Conservation (phyloP, 352 stramenopile genomes). For the Globisporangium camurandrum region DNA sequence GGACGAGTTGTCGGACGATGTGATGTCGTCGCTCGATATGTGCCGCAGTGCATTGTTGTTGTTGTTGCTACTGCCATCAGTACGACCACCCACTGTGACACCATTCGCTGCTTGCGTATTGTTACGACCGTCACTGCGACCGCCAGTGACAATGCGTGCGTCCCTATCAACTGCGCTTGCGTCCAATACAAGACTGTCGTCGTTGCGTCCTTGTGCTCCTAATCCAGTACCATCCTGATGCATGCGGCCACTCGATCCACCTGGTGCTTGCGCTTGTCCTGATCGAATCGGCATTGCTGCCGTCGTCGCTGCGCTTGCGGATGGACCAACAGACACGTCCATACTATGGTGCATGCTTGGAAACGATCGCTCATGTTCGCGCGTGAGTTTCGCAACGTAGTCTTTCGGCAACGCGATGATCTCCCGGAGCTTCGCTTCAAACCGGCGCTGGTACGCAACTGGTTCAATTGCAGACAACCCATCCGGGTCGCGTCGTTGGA, state of each 20-base stretch:
- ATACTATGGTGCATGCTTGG: conserved; percentile 3
- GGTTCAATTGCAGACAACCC: conserved; percentile 83
- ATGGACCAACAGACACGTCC: too few species aligned
- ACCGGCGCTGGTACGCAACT: conserved; percentile 66
- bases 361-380: conserved; percentile 1
- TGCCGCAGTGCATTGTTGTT: neutral
- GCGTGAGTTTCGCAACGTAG: conserved; percentile 7
- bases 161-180: conserved; percentile 4
- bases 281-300: neutral
- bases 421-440: conserved; percentile 72
- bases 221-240: neutral
- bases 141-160: conserved; percentile 9
- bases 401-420: conserved; percentile 77
- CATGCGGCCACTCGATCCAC: neutral
- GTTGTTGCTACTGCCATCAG: neutral
- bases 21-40: conserved; percentile 4
- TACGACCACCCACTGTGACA: neutral
- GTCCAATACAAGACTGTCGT: too few species aligned
- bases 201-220: conserved; percentile 1
- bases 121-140: conserved; percentile 2
- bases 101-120: neutral
- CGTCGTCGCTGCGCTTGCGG: neutral
- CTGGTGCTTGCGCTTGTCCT: too few species aligned
- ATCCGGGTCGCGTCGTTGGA: conserved; percentile 59
- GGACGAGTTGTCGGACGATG: conserved; percentile 28